Conservation (phyloP, 2,329 filamentous ascomycete species). For the Fusarium bulbicola region DNA sequence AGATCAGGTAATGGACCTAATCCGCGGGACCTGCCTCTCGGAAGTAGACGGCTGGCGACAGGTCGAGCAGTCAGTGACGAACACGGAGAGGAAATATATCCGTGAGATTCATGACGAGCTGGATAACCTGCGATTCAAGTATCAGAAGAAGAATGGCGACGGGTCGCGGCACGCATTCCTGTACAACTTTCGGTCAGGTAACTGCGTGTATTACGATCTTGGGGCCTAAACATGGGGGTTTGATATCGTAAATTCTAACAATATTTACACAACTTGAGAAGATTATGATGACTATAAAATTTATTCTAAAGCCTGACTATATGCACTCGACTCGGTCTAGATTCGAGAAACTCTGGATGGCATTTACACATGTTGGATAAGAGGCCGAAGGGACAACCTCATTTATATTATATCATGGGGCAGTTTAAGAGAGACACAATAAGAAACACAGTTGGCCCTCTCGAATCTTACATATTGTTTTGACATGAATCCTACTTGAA, state of each 20-base stretch:
- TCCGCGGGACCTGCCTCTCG: slow-evolving; percentile 77
- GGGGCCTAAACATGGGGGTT: slow-evolving; percentile 33
- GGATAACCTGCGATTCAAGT: slow-evolving; percentile 67
- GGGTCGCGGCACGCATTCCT: slow-evolving; percentile 80
- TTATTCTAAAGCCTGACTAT: too few relatives aligned
- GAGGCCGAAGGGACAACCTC: neutral
- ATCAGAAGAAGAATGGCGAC: slow-evolving; percentile 61
- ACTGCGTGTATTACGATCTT: slow-evolving; percentile 87
- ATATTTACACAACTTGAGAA: neutral
- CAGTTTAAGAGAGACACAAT: neutral
- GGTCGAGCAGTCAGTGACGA: slow-evolving; percentile 79
- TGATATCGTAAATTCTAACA: neutral
- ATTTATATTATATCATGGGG: neutral
- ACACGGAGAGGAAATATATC: slow-evolving; percentile 83
- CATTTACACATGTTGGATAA: neutral
- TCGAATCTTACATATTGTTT: neutral
- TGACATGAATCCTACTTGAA: neutral
- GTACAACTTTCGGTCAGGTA: slow-evolving; percentile 89
- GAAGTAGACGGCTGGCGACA: slow-evolving; percentile 86
- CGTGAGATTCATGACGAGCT: slow-evolving; percentile 84
- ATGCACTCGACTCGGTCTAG: neutral
- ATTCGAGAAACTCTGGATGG: neutral
- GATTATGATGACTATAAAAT: neutral
- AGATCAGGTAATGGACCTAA: slow-evolving; percentile 81
- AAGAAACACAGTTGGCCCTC: neutral